These are phyloP conservation scores for Podospora bellae-mahoneyi DNA, from an alignment of 495 filamentous ascomycete species.

Conservation along the genomic window DNA sequence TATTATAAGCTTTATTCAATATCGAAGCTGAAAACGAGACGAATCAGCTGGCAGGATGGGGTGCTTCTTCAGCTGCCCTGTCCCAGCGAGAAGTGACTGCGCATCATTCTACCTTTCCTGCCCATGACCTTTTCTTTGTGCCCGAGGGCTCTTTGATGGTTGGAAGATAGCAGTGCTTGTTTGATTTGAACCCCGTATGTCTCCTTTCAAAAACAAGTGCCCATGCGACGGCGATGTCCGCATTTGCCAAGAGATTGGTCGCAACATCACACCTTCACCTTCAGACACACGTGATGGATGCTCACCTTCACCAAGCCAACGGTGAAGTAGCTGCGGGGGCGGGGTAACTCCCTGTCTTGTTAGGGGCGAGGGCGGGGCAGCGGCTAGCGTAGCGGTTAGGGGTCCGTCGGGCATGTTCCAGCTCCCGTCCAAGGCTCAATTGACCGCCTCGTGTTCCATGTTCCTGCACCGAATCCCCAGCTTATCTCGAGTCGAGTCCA, in stretches of 20 bases:
- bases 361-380: not conserved
- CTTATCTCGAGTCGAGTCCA: constrained; percentile 8
- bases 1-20: not conserved
- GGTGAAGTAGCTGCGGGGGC: constrained; percentile 6
- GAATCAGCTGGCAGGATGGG: not conserved
- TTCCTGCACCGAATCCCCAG: constrained; percentile 6
- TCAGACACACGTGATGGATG: constrained; percentile 1
- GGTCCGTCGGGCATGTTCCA: constrained; percentile 4
- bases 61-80: too few relatives aligned
- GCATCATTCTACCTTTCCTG: too few relatives aligned
- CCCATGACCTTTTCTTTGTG: too few relatives aligned
- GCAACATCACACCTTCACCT: not conserved
- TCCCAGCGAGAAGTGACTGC: too few relatives aligned
- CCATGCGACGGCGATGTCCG: too few relatives aligned
- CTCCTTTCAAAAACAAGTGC: too few relatives aligned
- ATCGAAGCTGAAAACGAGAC: not conserved
- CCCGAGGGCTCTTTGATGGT: too few relatives aligned
- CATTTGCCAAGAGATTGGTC: not conserved
- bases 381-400: constrained; percentile 3
- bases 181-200: too few relatives aligned
- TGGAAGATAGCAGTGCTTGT: too few relatives aligned
- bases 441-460: constrained; percentile 14
- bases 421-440: not conserved
- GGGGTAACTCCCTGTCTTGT: constrained; percentile 4
- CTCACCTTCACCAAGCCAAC: not conserved